Evolutionary conservation across 345 rosid species (phyloP), one percentile per base, ranked within the genome.

Genomic region (Durio zibethinus): DNA sequence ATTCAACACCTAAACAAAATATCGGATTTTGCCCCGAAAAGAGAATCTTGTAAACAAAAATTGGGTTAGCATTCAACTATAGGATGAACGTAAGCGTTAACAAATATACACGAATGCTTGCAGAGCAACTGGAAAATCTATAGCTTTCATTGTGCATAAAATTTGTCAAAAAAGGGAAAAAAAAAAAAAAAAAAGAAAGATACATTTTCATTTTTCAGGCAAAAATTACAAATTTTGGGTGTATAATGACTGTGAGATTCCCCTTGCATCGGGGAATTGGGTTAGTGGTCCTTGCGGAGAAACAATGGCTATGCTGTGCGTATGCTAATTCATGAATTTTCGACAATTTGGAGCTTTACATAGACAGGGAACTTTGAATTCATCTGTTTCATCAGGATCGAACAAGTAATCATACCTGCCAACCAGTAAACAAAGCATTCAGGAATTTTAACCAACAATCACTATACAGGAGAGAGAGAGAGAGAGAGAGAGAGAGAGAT

Each of bases 331-430:
- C 98, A 92, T 96, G 88, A 87, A 96, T 81, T 96, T 91, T 77
- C 97, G 84, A 88, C 99, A 94, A 82, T 89, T 96, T 59, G 88
- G 87, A 67, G 99, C 88, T 88, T 90, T 93, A 87, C 97, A 93
- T 72, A 91, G 78, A 81, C 99, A 96, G 0, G 94, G 98, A 61
- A 94, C 99, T 84, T 96, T 94, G 90, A 89, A 91, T 77, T 96
- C 99, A 16, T 93, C 97, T 0, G 97, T 93, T 82, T 95, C 99
- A 56, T 93, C 96, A 12, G 97, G 99, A 85, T 96, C 99, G 70
- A 96, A 96, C 83, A 96, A 87, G 86, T 96, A 93, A 86, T 96
- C 99, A 27, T 93, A 93, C 88, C 98, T 93, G 88, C 84, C 29
- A 65, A 57, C 15, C 59, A 79, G 63, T 23, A 65, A 45, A 36